Conservation (phyloP, 2,329 filamentous ascomycete genomes). For the Apiospora arundinis region DNA sequence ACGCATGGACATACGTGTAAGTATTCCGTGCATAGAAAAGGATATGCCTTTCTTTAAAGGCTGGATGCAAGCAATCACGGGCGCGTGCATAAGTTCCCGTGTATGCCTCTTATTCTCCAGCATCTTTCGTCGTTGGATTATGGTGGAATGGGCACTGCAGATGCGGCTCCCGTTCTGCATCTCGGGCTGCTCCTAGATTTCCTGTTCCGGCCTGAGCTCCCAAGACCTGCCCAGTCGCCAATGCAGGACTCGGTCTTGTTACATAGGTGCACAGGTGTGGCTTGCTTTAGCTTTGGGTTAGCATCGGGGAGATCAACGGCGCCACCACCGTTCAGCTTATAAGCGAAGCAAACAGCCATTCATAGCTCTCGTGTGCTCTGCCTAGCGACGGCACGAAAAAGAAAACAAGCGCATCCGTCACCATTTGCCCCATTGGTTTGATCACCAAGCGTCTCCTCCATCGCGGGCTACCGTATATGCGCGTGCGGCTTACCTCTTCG, state of each 20-base stretch:
- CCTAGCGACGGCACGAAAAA: too few relatives aligned
- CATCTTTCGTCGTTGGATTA: not conserved
- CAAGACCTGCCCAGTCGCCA: not conserved
- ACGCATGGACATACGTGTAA: not conserved
- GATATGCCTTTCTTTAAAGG: not conserved
- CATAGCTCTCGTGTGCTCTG: too few relatives aligned
- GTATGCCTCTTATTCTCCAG: not conserved
- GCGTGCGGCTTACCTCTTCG: not conserved
- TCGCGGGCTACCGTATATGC: not conserved
- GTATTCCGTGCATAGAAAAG: not conserved
- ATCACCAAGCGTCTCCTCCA: not conserved
- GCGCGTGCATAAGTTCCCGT: not conserved
- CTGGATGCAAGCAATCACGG: not conserved
- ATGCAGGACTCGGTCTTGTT: slow-evolving; percentile 10
- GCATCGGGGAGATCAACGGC: slow-evolving; percentile 2
- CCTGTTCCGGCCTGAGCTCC: not conserved
- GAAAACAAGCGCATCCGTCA: not conserved
- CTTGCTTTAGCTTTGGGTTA: not conserved
- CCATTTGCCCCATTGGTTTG: not conserved
- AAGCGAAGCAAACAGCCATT: too few relatives aligned
- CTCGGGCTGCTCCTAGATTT: not conserved
- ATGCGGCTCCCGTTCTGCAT: not conserved
- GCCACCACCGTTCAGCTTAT: not conserved
- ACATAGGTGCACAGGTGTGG: not conserved
- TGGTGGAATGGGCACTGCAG: not conserved